These are phyloP conservation scores for Gossypium australe DNA, from an alignment of 345 rosid genomes.

Conservation along the genomic window DNA sequence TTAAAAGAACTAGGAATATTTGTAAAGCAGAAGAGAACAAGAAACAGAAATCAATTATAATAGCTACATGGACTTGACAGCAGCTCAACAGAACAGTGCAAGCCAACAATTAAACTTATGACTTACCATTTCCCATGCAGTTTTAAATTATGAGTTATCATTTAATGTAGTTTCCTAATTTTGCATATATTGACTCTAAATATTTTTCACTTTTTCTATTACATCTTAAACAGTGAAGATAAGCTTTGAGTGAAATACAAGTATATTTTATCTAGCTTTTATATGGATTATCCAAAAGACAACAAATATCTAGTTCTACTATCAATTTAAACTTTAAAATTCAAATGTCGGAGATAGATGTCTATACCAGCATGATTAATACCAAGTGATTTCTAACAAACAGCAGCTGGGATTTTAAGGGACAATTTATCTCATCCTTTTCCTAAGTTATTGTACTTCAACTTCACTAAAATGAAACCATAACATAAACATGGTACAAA, in stretches of 20 bases:
- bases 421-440: not conserved
- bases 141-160: not conserved
- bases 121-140: not conserved
- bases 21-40: not conserved
- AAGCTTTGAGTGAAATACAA: not conserved
- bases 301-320: not conserved
- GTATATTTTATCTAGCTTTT: not conserved
- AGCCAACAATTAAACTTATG: not conserved
- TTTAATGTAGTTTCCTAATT: not conserved
- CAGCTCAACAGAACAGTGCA: slow-evolving; percentile 8
- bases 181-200: not conserved
- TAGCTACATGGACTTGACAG: not conserved
- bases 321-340: not conserved
- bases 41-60: not conserved
- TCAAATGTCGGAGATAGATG: not conserved
- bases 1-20: not conserved
- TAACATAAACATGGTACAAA: not conserved
- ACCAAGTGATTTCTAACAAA: not conserved
- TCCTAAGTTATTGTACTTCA: not conserved
- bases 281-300: not conserved
- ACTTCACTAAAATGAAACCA: not conserved
- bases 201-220: not conserved
- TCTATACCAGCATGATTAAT: not conserved
- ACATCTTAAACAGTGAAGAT: not conserved
- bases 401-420: not conserved